Evolutionary conservation across 2,329 filamentous ascomycete genomes (phyloP).

Genomic region (Cytospora schulzeri): DNA sequence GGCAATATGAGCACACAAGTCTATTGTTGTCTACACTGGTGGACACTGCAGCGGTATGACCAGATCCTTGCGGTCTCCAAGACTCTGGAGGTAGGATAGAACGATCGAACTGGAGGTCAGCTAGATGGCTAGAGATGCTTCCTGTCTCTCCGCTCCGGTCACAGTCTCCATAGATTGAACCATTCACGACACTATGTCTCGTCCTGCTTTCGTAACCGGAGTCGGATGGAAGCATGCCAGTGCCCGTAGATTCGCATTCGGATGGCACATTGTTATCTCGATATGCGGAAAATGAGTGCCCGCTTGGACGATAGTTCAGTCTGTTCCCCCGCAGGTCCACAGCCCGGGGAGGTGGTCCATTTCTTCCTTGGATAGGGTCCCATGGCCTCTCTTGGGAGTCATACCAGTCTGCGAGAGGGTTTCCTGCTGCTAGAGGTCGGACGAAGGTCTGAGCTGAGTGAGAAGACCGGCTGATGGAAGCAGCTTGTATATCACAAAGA

Average conservation of each 20-base stretch:
- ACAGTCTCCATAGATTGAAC: constrained; percentile 47
- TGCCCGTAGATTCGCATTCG: constrained; percentile 34
- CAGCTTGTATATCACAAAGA: constrained; percentile 18
- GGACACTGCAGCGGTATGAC: neutral
- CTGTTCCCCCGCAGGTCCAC: constrained; percentile 9
- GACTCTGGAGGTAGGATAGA: constrained; percentile 3
- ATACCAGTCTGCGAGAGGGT: constrained; percentile 16
- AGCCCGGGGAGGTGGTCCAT: neutral
- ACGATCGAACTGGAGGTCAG: constrained; percentile 34
- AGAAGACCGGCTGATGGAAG: constrained; percentile 2
- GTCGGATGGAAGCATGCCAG: constrained; percentile 41
- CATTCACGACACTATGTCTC: constrained; percentile 46
- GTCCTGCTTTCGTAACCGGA: constrained; percentile 51
- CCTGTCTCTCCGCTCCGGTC: constrained; percentile 45
- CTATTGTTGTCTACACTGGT: constrained; percentile 9
- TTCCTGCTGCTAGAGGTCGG: constrained; percentile 3
- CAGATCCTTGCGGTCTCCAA: constrained; percentile 20
- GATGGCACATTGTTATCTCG: constrained; percentile 22
- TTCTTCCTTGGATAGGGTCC: constrained; percentile 20
- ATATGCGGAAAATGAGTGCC: constrained; percentile 11
- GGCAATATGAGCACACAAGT: constrained; percentile 45
- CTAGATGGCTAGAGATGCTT: constrained; percentile 40
- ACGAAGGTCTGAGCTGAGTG: constrained; percentile 9
- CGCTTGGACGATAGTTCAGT: constrained; percentile 1
- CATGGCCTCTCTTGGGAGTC: constrained; percentile 18